Evolutionary conservation across 768 basidiomycete species (phyloP).

Genomic region (Boletellus emodensis): DNA sequence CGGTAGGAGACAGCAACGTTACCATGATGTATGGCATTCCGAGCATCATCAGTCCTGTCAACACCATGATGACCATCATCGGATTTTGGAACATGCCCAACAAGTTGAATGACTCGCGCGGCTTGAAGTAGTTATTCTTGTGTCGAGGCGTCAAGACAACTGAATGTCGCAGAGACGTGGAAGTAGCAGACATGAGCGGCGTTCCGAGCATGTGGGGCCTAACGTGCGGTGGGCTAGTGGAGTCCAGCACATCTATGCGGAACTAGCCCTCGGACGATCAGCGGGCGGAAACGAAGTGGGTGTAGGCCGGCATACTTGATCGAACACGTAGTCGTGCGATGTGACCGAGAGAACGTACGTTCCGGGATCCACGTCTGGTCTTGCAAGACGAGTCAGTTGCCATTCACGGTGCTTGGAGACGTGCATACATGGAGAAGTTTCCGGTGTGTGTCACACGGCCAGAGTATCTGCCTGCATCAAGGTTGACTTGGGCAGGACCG

Average conservation of each 20-base stretch:
- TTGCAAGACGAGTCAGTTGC: constrained; percentile 28
- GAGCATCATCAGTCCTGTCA: constrained; percentile 63
- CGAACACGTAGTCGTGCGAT: constrained; percentile 65
- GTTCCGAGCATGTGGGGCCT: constrained; percentile 67
- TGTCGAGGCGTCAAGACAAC: constrained; percentile 51
- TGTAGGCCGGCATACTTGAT: constrained; percentile 46
- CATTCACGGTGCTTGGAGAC: not conserved
- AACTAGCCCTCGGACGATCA: constrained; percentile 39
- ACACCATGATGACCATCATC: constrained; percentile 78
- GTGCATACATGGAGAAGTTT: constrained; percentile 60
- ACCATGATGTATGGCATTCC: constrained; percentile 78
- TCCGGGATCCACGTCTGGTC: constrained; percentile 65
- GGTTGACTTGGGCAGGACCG: constrained; percentile 52
- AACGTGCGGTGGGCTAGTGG: constrained; percentile 46
- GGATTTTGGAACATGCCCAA: constrained; percentile 76
- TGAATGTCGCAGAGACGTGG: constrained; percentile 57
- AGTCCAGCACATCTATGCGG: constrained; percentile 58
- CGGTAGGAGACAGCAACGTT: constrained; percentile 5
- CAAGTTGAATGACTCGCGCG: constrained; percentile 69
- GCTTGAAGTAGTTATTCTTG: constrained; percentile 61
- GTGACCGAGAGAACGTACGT: constrained; percentile 66
- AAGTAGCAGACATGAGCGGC: constrained; percentile 55
- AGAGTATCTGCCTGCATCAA: constrained; percentile 55
- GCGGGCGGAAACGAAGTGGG: not conserved
- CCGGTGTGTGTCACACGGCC: constrained; percentile 57